Percentiles rank a stretch among this genome's conserved stretches.
Conservation (phyloP, 1,284 basidiomycete species). For the Austropuccinia psidii region DNA sequence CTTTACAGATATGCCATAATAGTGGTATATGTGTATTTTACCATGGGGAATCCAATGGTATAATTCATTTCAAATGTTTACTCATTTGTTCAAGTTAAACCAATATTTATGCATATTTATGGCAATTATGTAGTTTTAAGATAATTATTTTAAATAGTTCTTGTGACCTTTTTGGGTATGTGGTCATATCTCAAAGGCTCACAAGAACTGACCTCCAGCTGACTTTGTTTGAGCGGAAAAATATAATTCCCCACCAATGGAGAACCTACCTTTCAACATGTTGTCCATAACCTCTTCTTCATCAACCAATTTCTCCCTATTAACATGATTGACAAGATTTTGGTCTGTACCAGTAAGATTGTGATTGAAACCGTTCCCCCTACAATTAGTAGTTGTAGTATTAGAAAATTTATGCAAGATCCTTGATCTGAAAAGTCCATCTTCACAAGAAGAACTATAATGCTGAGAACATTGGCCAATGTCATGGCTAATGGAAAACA, state of each 20-base stretch:
- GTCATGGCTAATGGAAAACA: slow-evolving; percentile 84
- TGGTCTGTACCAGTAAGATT: not conserved
- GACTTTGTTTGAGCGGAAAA: slow-evolving; percentile 86
- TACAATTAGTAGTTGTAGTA: slow-evolving; percentile 47
- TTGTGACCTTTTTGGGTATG: not conserved
- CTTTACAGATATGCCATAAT: too few relatives aligned
- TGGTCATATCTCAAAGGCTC: too few relatives aligned
- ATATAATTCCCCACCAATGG: slow-evolving; percentile 87
- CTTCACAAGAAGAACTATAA: slow-evolving; percentile 87
- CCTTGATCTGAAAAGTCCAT: slow-evolving; percentile 80
- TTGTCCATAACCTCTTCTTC: slow-evolving; percentile 83
- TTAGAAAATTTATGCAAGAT: slow-evolving; percentile 88
- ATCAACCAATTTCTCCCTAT: slow-evolving; percentile 64
- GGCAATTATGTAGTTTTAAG: too few relatives aligned
- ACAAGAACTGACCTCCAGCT: slow-evolving; percentile 68
- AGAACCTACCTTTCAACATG: slow-evolving; percentile 69
- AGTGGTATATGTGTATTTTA: too few relatives aligned
- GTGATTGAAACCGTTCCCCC: too few relatives aligned
- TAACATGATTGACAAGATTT: slow-evolving; percentile 42
- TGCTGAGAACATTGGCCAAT: slow-evolving; percentile 85
- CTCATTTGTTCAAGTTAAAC: too few relatives aligned
- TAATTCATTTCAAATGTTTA: too few relatives aligned
- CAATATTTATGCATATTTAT: too few relatives aligned
- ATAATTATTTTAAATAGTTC: too few relatives aligned
- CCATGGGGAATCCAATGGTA: too few relatives aligned